A percentile compares a stretch with the other conserved stretches of the same genome.
Evolutionary conservation across 257 asterid species (phyloP).

Genomic region (Cynanchum wilfordii): DNA sequence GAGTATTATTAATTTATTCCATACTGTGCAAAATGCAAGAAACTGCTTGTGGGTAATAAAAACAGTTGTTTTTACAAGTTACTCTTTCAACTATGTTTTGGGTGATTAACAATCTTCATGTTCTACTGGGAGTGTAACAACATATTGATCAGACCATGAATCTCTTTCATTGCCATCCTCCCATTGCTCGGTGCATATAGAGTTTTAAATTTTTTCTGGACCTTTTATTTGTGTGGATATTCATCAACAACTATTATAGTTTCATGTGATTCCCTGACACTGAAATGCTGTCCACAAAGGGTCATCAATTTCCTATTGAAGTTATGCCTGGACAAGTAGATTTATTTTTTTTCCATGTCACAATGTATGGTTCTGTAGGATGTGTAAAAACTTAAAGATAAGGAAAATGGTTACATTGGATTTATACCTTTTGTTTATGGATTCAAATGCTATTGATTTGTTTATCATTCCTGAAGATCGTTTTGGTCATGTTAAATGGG

Average conservation of each 20-base stretch:
- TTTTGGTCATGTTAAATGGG: conserved; percentile 66
- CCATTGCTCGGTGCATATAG: background rate
- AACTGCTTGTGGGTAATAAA: background rate
- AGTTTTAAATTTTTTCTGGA: background rate
- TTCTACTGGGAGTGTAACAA: background rate
- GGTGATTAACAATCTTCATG: background rate
- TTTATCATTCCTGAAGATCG: background rate
- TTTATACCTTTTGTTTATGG: background rate
- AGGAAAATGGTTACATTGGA: background rate
- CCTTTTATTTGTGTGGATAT: background rate
- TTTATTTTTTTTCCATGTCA: background rate
- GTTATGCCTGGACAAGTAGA: background rate
- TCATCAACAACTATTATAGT: background rate
- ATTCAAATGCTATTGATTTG: background rate
- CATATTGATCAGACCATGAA: background rate
- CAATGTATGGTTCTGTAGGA: background rate
- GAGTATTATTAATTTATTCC: background rate
- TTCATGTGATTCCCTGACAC: background rate
- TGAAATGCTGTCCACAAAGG: background rate
- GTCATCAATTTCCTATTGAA: background rate
- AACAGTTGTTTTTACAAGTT: background rate
- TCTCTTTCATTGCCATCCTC: background rate
- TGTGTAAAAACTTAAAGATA: background rate
- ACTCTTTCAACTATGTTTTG: background rate
- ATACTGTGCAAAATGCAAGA: background rate